Percentiles rank a stretch among this genome's conserved stretches.
These are phyloP conservation scores for Blumeriella jaapii DNA, from an alignment of 2,329 filamentous ascomycete genomes.

Conservation along the genomic window DNA sequence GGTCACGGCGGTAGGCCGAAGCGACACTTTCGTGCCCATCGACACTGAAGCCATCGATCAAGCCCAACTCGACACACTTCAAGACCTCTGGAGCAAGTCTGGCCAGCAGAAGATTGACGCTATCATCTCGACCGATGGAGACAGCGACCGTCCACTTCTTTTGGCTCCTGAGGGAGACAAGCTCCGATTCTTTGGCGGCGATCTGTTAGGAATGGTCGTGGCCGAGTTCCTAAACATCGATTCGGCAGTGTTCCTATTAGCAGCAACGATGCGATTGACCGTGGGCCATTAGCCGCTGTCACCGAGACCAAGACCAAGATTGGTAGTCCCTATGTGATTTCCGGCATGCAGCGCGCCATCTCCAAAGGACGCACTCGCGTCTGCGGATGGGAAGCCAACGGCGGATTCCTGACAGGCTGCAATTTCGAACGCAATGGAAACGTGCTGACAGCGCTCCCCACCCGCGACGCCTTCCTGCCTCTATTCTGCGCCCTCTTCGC, in stretches of 20 bases:
- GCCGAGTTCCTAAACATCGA: constrained; percentile 25
- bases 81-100: constrained; percentile 19
- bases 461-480: constrained; percentile 26
- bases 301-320: constrained; percentile 27
- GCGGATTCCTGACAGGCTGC: constrained; percentile 27
- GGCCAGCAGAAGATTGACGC: constrained; percentile 23
- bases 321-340: constrained; percentile 28
- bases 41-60: constrained; percentile 28
- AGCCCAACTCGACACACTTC: constrained; percentile 25
- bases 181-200: constrained; percentile 27
- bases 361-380: constrained; percentile 23
- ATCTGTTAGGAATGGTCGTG: constrained; percentile 27
- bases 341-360: constrained; percentile 26
- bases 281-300: constrained; percentile 21
- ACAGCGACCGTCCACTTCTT: constrained; percentile 27
- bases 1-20: constrained; percentile 25
- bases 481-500: constrained; percentile 26
- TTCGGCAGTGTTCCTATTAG: constrained; percentile 27
- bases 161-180: constrained; percentile 22
- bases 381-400: constrained; percentile 28
- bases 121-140: constrained; percentile 27
- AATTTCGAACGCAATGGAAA: constrained; percentile 24
- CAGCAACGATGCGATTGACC: constrained; percentile 28
- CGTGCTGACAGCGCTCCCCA: constrained; percentile 24
- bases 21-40: constrained; percentile 27